Conservation (phyloP, 352 stramenopile genomes). For the Phytopythium delawarense region DNA sequence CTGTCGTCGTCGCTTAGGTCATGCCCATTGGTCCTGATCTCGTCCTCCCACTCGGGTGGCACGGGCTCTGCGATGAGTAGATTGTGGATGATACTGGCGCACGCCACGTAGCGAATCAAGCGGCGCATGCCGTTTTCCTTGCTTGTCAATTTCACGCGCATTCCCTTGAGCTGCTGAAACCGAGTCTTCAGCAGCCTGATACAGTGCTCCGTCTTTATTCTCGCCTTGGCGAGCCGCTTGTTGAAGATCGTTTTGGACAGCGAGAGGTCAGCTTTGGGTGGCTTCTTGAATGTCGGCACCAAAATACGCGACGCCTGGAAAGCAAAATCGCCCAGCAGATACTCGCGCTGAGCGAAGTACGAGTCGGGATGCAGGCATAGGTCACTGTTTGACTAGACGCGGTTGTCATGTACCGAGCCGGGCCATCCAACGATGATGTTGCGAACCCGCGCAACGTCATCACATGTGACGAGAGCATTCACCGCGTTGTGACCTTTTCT, state of each 20-base stretch:
- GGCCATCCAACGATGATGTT: slow-evolving; percentile 24
- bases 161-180: slow-evolving; percentile 16
- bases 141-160: too few species aligned
- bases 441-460: slow-evolving; percentile 15
- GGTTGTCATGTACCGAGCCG: slow-evolving; percentile 25
- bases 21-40: not conserved
- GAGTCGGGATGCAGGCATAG: not conserved
- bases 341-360: slow-evolving; percentile 15
- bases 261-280: not conserved
- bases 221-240: slow-evolving; percentile 10
- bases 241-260: slow-evolving; percentile 12
- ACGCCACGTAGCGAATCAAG: slow-evolving; percentile 8
- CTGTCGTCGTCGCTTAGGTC: slow-evolving; percentile 3
- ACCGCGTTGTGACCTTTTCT: slow-evolving; percentile 20
- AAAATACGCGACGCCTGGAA: slow-evolving; percentile 15
- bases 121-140: too few species aligned
- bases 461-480: slow-evolving; percentile 17
- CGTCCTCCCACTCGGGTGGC: slow-evolving; percentile 9
- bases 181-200: slow-evolving; percentile 15
- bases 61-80: slow-evolving; percentile 14
- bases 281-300: slow-evolving; percentile 18
- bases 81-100: slow-evolving; percentile 13
- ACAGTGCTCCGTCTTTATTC: slow-evolving; percentile 19
- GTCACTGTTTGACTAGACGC: slow-evolving; percentile 13
- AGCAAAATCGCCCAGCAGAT: slow-evolving; percentile 24